A percentile compares a stretch with the other conserved stretches of the same genome.
Evolutionary conservation across 2,329 filamentous ascomycete genomes (phyloP).

Genomic region (Fusarium humuli): DNA sequence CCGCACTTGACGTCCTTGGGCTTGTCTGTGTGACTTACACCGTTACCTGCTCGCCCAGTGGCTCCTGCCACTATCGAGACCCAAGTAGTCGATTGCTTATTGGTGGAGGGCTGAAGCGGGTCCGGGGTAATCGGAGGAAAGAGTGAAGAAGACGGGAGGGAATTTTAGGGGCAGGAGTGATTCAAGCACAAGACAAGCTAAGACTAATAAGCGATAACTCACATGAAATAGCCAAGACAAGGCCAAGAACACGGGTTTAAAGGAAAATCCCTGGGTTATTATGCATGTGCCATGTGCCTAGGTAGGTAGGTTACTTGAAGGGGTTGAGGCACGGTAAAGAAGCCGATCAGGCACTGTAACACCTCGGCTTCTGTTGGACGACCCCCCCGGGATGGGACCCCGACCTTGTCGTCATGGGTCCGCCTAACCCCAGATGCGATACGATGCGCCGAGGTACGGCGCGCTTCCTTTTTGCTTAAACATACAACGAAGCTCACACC

Average conservation of each 20-base stretch:
- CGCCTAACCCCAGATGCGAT: slow-evolving; percentile 36
- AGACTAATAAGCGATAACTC: neutral
- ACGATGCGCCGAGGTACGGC: slow-evolving; percentile 20
- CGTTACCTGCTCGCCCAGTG: neutral
- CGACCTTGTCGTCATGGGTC: slow-evolving; percentile 40
- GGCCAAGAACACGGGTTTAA: neutral
- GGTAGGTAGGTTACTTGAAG: neutral
- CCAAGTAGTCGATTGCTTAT: slow-evolving; percentile 2
- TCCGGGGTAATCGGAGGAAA: neutral
- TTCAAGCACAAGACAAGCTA: neutral
- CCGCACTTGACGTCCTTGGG: slow-evolving; percentile 5
- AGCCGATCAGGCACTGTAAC: slow-evolving; percentile 19
- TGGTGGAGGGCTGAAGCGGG: neutral
- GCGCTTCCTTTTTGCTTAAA: slow-evolving; percentile 29
- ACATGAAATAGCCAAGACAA: slow-evolving; percentile 4
- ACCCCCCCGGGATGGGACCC: slow-evolving; percentile 13
- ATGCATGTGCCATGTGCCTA: neutral
- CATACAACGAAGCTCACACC: slow-evolving; percentile 14
- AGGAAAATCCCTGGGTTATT: neutral
- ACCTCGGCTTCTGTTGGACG: slow-evolving; percentile 41
- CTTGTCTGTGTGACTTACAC: slow-evolving; percentile 1
- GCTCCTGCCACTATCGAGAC: slow-evolving; percentile 1
- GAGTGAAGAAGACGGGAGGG: neutral
- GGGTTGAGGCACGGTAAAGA: neutral
- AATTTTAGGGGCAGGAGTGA: neutral